Conservation (phyloP, 1,139 yeast genomes). For the Saccharomyces hybrid region DNA sequence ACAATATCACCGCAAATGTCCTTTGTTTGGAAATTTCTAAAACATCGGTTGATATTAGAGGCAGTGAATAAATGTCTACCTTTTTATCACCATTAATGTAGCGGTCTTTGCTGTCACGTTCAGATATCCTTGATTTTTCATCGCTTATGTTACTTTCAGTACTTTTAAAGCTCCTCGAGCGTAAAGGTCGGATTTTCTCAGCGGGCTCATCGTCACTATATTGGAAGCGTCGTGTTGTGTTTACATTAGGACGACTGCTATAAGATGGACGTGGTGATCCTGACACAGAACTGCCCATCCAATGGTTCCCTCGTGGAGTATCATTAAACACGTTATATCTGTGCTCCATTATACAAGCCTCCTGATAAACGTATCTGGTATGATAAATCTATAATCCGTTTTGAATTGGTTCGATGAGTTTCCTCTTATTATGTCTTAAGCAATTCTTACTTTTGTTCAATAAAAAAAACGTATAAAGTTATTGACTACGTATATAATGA, state of each 20-base stretch:
- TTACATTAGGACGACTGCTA: neutral
- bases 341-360: conserved; percentile 12
- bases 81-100: neutral
- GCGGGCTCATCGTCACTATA: neutral
- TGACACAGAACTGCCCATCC: conserved; percentile 18
- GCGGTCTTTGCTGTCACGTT: neutral
- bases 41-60: conserved; percentile 48
- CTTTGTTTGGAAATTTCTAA: conserved; percentile 84
- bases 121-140: neutral
- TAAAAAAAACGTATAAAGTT: neutral
- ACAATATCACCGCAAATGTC: conserved; percentile 54
- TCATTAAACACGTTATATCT: conserved; percentile 19
- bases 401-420: neutral
- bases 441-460: neutral
- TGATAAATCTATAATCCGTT: neutral
- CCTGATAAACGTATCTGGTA: neutral
- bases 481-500: neutral
- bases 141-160: neutral
- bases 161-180: neutral
- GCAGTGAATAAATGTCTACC: conserved; percentile 13
- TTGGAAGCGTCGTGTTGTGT: conserved; percentile 10
- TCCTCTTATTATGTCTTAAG: neutral
- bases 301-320: conserved; percentile 28
- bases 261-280: conserved; percentile 1
- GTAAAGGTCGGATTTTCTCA: neutral